phyloP scores from a whole-genome alignment of 257 asterid species.

The Parsonsia alboflavescens region DNA sequence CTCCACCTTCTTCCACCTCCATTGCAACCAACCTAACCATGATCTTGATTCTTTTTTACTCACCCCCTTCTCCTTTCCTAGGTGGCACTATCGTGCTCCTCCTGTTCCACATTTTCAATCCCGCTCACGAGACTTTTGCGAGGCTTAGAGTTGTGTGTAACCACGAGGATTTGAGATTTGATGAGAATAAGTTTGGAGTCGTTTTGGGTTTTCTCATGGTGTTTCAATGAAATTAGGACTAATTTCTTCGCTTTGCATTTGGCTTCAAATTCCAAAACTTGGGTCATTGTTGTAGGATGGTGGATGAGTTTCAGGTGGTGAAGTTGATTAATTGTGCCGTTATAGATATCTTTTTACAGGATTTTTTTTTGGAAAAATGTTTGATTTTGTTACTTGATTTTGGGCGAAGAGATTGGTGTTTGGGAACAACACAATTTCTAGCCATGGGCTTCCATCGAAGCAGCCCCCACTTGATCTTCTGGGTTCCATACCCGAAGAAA shows the following conservation, averaged over 20 bases:
- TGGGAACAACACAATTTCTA: no score
- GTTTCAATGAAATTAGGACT: slow-evolving; percentile 54
- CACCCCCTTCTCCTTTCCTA: slow-evolving; percentile 44
- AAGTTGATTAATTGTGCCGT: slow-evolving; percentile 78
- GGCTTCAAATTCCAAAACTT: slow-evolving; percentile 57
- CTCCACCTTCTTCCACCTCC: slow-evolving; percentile 48
- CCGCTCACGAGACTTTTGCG: slow-evolving; percentile 24
- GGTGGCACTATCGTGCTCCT: slow-evolving; percentile 48
- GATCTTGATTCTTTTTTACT: slow-evolving; percentile 38
- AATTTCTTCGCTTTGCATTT: slow-evolving; percentile 63
- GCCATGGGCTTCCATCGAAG: no score
- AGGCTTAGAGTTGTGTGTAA: slow-evolving; percentile 39
- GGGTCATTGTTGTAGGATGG: slow-evolving; percentile 62
- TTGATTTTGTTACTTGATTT: slow-evolving; percentile 49
- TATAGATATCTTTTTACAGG: slow-evolving; percentile 60
- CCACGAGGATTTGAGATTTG: slow-evolving; percentile 55
- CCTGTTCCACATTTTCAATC: slow-evolving; percentile 45
- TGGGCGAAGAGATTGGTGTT: slow-evolving; percentile 85
- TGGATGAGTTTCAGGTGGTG: slow-evolving; percentile 39
- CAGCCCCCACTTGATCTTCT: no score
- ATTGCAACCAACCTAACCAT: slow-evolving; percentile 37
- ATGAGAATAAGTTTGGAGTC: slow-evolving; percentile 36
- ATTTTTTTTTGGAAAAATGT: slow-evolving; percentile 48
- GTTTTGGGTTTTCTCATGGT: slow-evolving; percentile 60
- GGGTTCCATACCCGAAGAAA: no score